Conservation (phyloP, 257 asterid species). For the Leonotis leonurus region DNA sequence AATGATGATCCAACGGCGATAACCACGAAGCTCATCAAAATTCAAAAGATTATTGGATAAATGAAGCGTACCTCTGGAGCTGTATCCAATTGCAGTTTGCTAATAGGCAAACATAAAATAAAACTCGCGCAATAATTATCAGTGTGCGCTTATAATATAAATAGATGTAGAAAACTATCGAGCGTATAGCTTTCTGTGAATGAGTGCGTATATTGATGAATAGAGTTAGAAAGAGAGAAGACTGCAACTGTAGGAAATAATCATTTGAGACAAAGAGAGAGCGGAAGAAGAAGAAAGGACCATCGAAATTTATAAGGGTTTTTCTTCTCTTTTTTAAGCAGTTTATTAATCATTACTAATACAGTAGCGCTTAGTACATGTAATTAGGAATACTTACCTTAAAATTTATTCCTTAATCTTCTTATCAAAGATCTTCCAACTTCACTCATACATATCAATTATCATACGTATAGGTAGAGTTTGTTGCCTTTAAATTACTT, state of each 20-base stretch:
- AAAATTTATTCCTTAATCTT: too few relatives aligned
- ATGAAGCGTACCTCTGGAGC: slow-evolving; percentile 40
- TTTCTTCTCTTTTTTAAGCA: not conserved
- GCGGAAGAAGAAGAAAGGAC: not conserved
- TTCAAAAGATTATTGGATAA: slow-evolving; percentile 10
- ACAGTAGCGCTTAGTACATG: too few relatives aligned
- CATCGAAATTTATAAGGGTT: slow-evolving; percentile 19
- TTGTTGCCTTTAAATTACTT: too few relatives aligned
- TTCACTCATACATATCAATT: not conserved
- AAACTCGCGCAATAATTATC: slow-evolving; percentile 25
- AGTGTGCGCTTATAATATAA: not conserved
- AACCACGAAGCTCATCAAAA: slow-evolving; percentile 23
- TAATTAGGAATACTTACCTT: too few relatives aligned
- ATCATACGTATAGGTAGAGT: not conserved
- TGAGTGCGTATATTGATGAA: slow-evolving; percentile 14
- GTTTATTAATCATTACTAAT: not conserved
- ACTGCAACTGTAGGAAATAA: slow-evolving; percentile 20
- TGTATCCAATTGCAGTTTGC: slow-evolving; percentile 35
- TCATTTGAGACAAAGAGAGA: slow-evolving; percentile 24
- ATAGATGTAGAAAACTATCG: not conserved
- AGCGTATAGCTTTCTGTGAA: slow-evolving; percentile 3
- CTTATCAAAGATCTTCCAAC: not conserved
- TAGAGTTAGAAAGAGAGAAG: slow-evolving; percentile 19
- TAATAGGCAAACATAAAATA: slow-evolving; percentile 18
- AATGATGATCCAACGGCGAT: slow-evolving; percentile 20